Evolutionary conservation across 768 basidiomycete genomes (phyloP), one percentile per base, ranked within the genome.

Genomic region (Neoboletus brunneissimus): DNA sequence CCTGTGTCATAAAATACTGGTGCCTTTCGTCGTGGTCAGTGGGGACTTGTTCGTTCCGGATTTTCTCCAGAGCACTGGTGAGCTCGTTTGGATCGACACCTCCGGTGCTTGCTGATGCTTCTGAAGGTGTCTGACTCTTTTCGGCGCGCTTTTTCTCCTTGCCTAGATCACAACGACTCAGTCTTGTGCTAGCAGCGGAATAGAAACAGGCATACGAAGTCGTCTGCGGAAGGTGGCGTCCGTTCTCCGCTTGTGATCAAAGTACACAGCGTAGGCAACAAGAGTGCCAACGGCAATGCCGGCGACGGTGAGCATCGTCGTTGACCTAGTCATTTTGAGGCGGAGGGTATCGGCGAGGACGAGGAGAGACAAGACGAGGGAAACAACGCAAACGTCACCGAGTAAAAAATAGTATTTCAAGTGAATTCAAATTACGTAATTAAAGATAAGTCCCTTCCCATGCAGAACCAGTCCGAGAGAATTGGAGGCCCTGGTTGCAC

Each of bases 201-300:
- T 11, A 43, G 52, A 56, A 55, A 45, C 51, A 59, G 48, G 82
- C 91, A 63, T 73, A 89, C 94, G 85, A 55, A 98, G 81, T 69
- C 84, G 86, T 76, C 85, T 93, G 70, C 97, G 85, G 81, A 99
- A 99, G 16, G 81, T 79, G 42, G 78, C 73, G 68, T 97, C 93
- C 69, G 89, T 91, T 67, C 95, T 83, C 50, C 97, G 87, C 77
- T 83, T 91, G 78, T 96, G 87, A 79, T 99, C 97, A 67, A 98
- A 99, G 75, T 94, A 98, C 52, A 84, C 80, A 31, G 89, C 93
- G 72, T 98, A 98, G 23, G 86, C 92, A 35, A 89, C 72, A 38
- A 86, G 64, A 46, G 74, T 68, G 45, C 85, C 79, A 43, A 82
- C 80, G 22, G 86, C 79, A 51, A 77, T 66, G 44, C 74, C 72